Base-by-base conservation (phyloP, 495 filamentous ascomycete species). In the Talaromyces adpressus region DNA sequence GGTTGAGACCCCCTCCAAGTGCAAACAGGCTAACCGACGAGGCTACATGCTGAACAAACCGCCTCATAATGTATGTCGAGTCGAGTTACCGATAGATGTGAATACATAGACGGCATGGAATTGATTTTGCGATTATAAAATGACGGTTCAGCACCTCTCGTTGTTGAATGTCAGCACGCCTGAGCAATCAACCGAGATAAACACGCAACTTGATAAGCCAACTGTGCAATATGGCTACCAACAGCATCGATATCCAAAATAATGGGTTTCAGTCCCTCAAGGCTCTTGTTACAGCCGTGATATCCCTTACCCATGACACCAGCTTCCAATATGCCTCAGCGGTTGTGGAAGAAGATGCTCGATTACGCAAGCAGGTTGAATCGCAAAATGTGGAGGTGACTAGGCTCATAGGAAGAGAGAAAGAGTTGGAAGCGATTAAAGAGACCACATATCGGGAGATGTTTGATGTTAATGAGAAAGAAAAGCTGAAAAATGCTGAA, bases 331-430 rank as follows among this genome's bases (percentile, higher is more conserved):
- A 2, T 29, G 45, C 39, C 23, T 47, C 59, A 4, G 45, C 23
- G 22, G 39, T 62, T 20, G 39, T 62, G 18, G 59, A 62, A 41
- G 34, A 62, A 29, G 23, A 22, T 25, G 18, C 30, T 29, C 14
- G 20, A 41, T 51, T 51, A 54, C 58, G 58, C 18, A 45, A 66
- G 58, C 12, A 58, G 47, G 62, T 64, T 30, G 34, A 64, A 0
- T 58, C 11, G 23, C 47, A 63, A 59, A 52, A 68, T 27, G 62
- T 49, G 62, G 66, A 68, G 53, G 30, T 68, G 39, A 59, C 63
- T 52, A 60, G 41, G 32, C 23, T 63, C n/a, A 45, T 32, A 65
- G 61, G 61, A 14, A 60, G 51, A 23, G 58, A 65, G 14, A 56
- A 53, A 29, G 5, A 67, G 59, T 56, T 67, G 14, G 39, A 62